Base-by-base conservation (phyloP, 495 filamentous ascomycete genomes). In the Hapsidospora chrysogenum region DNA sequence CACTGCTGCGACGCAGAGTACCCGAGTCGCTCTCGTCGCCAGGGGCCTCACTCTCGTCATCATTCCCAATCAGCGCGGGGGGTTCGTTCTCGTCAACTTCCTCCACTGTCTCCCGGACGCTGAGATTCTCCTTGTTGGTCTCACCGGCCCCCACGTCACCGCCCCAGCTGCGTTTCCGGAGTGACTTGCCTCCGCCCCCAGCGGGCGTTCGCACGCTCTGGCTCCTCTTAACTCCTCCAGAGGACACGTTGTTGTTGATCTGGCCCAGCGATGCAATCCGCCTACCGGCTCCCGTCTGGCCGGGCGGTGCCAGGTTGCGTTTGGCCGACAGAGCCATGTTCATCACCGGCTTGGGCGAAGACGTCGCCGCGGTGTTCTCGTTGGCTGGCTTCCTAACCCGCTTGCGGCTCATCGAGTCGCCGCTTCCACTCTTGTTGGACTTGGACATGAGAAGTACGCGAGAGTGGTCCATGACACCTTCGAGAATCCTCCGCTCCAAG, bases 381-480 rank as follows among this genome's bases (percentile, higher is more conserved):
- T 39, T 35, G 15, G 29, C 48, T 11, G 35, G 30, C 26, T 39
- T 45, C 32, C 35, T 27, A 15, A 81, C 70, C n/a, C 83, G 69
- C 52, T 82, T 85, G 32, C 80, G 68, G 54, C 66, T 78, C 74
- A 83, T 80, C 40, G 51, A 57, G 40, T 60, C 61, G 13, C 44
- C 48, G 3, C 57, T 52, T 40, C 54, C 56, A 41, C 52, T 48
- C 39, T 50, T 38, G 41, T 53, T 51, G 7, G 56, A 58, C 46
- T 77, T 74, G 11, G 72, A 70, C 38, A 92, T 72, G 28, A 95
- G 69, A 13, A 96, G 62, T 4, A 78, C 75, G 14, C 85, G 78
- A 21, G 89, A 93, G 47, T 95, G 86, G 47, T 97, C 85, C 41
- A 97, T 84, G 26, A 96, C 83, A 19, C 85, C 84, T 38, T 96